Evolutionary conservation across 176 grass and related monocot genomes (phyloP).

Genomic region (Themeda triandra): DNA sequence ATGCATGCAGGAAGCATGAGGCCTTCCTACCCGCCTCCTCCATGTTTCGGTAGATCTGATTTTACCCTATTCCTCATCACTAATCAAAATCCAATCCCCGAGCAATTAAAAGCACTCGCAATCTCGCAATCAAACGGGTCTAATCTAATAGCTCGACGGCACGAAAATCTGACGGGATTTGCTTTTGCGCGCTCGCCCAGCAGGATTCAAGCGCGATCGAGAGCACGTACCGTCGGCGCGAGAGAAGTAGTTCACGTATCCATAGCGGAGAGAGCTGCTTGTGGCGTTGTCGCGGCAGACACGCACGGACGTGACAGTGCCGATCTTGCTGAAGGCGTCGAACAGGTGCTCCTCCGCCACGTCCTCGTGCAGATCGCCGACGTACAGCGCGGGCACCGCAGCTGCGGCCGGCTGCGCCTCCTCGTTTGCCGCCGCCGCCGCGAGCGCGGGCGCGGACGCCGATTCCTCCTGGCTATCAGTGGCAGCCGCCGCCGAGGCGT

Average conservation of each 20-base stretch:
- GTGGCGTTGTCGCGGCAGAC: slow-evolving; percentile 60
- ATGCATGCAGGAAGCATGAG: slow-evolving; percentile 8
- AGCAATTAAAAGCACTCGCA: not conserved
- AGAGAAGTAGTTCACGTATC: slow-evolving; percentile 66
- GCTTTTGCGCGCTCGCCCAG: not conserved
- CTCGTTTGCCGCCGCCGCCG: not conserved
- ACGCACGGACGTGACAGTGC: slow-evolving; percentile 54
- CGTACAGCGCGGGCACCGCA: slow-evolving; percentile 51
- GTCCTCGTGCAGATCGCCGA: slow-evolving; percentile 57
- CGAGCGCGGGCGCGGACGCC: not conserved
- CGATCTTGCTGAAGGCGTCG: slow-evolving; percentile 46
- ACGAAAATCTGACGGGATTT: not conserved
- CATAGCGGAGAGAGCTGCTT: slow-evolving; percentile 51
- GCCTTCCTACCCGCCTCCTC: not conserved
- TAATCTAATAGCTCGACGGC: not conserved
- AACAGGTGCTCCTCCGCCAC: slow-evolving; percentile 46
- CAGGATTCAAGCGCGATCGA: not conserved
- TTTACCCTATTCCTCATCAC: not conserved
- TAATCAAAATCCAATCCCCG: not conserved
- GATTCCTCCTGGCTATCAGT: not conserved
- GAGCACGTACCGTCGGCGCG: slow-evolving; percentile 39
- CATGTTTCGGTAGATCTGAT: not conserved
- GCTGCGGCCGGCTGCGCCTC: not conserved
- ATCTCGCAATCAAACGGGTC: not conserved
- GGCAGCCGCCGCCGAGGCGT: not conserved